A percentile compares a stretch with the other conserved stretches of the same genome.
phyloP scores from a whole-genome alignment of 164 flowering plant species.

The Echeveria elegans region DNA sequence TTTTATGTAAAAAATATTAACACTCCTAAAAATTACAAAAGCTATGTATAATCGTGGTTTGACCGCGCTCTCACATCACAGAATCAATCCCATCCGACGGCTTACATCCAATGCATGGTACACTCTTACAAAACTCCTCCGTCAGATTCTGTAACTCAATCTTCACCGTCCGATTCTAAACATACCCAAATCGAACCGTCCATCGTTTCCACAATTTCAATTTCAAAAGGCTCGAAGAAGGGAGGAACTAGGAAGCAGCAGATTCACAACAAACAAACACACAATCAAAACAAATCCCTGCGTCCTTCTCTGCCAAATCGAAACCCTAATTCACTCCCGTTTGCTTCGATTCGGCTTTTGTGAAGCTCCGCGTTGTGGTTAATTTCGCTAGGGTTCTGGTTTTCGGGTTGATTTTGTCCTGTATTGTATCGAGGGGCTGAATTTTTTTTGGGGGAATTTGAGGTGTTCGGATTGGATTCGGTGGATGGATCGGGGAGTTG shows the following conservation, averaged over 20 bases:
- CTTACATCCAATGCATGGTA: neutral
- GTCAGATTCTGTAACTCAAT: neutral
- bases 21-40: neutral
- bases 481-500: neutral
- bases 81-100: neutral
- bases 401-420: neutral
- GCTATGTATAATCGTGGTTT: neutral
- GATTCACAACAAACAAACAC: neutral
- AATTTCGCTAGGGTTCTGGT: neutral
- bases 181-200: neutral
- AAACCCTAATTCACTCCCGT: neutral
- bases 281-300: neutral
- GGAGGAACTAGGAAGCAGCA: neutral
- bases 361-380: neutral
- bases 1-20: neutral
- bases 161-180: neutral
- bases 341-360: neutral
- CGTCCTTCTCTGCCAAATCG: neutral
- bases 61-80: slow-evolving; percentile 4
- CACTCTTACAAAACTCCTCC: neutral
- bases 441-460: neutral
- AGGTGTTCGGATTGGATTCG: neutral
- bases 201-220: neutral
- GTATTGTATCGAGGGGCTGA: neutral
- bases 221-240: slow-evolving; percentile 6